These are phyloP conservation scores for Rugonectria rugulosa DNA, from an alignment of 2,329 filamentous ascomycete species.

Conservation along the genomic window DNA sequence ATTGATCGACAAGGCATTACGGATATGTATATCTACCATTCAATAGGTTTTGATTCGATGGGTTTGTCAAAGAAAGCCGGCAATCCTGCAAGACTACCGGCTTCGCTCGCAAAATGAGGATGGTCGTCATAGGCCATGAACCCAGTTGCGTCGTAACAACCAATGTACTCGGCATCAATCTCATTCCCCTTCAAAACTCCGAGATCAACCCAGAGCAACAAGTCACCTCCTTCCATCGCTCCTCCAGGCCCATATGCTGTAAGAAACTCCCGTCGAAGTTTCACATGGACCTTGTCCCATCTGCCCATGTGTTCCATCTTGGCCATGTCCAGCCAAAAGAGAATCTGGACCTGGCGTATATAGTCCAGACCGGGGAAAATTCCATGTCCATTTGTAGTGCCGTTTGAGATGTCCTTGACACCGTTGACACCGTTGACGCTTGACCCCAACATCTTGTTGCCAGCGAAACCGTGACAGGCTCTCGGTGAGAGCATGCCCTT, in stretches of 20 bases:
- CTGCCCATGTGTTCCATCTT: constrained; percentile 29
- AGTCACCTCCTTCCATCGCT: constrained; percentile 10
- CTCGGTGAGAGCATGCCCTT: constrained; percentile 10
- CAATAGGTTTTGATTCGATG: constrained; percentile 6
- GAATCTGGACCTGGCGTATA: constrained; percentile 19
- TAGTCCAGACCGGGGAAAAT: constrained; percentile 21
- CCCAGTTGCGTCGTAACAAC: constrained; percentile 24
- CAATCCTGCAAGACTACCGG: background rate
- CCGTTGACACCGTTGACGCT: background rate
- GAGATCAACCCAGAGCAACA: constrained; percentile 30
- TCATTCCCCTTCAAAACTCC: constrained; percentile 24
- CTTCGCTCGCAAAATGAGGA: constrained; percentile 4
- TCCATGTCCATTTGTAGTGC: background rate
- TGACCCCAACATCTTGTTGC: background rate
- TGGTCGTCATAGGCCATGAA: constrained; percentile 22
- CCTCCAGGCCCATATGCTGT: constrained; percentile 22
- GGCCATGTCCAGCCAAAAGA: constrained; percentile 26
- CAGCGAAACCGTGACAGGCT: constrained; percentile 11
- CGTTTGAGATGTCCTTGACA: too few relatives aligned
- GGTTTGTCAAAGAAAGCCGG: constrained; percentile 7
- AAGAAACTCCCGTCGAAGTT: constrained; percentile 22
- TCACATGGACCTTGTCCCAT: constrained; percentile 28
- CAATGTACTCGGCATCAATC: constrained; percentile 28
- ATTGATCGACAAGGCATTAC: too few relatives aligned
- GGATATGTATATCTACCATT: too few relatives aligned